Percentiles rank a stretch among this genome's conserved stretches.
These are phyloP conservation scores for Taxawa tesnikishii DNA, from an alignment of 2,329 filamentous ascomycete species.

Conservation along the genomic window DNA sequence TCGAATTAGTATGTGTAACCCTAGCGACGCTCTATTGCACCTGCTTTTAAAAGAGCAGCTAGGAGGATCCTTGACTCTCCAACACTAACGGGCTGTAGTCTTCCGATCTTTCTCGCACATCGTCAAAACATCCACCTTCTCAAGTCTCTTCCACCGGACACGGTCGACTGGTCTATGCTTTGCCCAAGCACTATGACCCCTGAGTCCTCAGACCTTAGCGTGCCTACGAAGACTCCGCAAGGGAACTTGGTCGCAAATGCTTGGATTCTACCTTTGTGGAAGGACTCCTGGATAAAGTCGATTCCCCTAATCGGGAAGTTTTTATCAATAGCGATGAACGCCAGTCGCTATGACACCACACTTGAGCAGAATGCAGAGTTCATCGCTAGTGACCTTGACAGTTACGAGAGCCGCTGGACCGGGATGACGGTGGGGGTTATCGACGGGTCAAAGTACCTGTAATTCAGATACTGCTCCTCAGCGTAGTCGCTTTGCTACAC, in stretches of 20 bases:
- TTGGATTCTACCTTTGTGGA: slow-evolving; percentile 20
- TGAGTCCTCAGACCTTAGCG: slow-evolving; percentile 17
- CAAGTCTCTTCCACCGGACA: slow-evolving; percentile 14
- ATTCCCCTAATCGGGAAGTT: slow-evolving; percentile 21
- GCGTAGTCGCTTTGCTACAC: too few species aligned
- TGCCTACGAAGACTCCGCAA: slow-evolving; percentile 15
- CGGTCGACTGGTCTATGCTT: slow-evolving; percentile 27
- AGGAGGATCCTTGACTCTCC: slow-evolving; percentile 3
- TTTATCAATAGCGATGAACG: slow-evolving; percentile 17
- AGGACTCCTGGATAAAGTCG: slow-evolving; percentile 18
- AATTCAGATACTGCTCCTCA: too few species aligned
- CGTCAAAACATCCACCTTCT: slow-evolving; percentile 19
- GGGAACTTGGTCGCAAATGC: slow-evolving; percentile 18
- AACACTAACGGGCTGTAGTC: slow-evolving; percentile 13
- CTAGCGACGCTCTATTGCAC: neutral
- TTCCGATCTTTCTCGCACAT: slow-evolving; percentile 24
- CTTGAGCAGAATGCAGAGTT: slow-evolving; percentile 32
- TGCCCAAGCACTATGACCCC: slow-evolving; percentile 25
- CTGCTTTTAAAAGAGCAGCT: too few species aligned
- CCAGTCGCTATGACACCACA: slow-evolving; percentile 21
- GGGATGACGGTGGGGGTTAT: slow-evolving; percentile 25
- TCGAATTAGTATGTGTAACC: slow-evolving; percentile 22
- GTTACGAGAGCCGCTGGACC: slow-evolving; percentile 16
- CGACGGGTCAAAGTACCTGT: slow-evolving; percentile 11
- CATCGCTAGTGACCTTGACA: slow-evolving; percentile 26